Evolutionary conservation across 2,329 filamentous ascomycete species (phyloP).

Genomic region (Fusarium sp.): DNA sequence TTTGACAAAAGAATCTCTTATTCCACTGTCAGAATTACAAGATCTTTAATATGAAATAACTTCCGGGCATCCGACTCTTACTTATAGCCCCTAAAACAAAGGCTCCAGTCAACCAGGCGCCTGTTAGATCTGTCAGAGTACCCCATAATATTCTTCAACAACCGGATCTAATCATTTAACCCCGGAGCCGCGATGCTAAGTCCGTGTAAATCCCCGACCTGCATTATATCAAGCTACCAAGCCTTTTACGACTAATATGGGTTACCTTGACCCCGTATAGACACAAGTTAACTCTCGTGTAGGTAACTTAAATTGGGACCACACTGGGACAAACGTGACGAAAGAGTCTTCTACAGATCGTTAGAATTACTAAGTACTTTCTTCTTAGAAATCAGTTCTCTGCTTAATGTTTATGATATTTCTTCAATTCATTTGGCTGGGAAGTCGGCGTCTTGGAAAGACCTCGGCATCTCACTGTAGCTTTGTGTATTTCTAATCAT

Average conservation of each 20-base stretch:
- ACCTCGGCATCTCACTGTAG: not conserved
- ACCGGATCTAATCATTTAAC: not conserved
- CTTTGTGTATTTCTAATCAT: not conserved
- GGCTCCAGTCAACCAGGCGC: not conserved
- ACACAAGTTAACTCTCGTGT: too few relatives aligned
- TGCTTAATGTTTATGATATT: rapidly evolving
- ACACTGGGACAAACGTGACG: rapidly evolving
- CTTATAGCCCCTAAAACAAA: not conserved
- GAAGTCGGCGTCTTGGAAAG: not conserved
- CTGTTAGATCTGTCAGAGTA: too few relatives aligned
- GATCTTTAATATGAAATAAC: rapidly evolving
- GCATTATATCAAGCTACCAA: not conserved
- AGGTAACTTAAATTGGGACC: too few relatives aligned
- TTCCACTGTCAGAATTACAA: rapidly evolving
- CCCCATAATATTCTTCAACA: not conserved
- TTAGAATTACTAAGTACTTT: rapidly evolving
- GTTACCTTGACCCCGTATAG: too few relatives aligned
- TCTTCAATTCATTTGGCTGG: rapidly evolving
- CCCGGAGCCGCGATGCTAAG: not conserved
- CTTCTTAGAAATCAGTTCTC: not conserved
- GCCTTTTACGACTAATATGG: rapidly evolving
- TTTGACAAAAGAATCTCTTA: rapidly evolving
- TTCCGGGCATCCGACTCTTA: not conserved
- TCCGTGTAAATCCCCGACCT: not conserved
- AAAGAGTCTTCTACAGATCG: rapidly evolving